These are phyloP conservation scores for Sphaerostilbella broomeana DNA, from an alignment of 2,329 filamentous ascomycete genomes.

Conservation along the genomic window DNA sequence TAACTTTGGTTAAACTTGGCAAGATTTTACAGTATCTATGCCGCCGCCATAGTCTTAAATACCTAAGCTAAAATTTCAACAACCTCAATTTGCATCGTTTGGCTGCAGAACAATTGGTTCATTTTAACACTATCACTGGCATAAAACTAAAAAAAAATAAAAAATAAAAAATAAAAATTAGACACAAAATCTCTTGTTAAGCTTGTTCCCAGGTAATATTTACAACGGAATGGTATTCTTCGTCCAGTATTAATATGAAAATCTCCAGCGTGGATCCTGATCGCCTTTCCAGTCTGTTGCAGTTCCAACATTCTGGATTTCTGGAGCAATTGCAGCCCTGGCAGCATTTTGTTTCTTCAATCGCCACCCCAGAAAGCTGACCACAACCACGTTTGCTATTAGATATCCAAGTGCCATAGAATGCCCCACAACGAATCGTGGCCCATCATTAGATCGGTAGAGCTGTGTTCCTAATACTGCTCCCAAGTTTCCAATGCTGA, in stretches of 20 bases:
- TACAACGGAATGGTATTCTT: too few relatives aligned
- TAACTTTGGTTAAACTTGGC: too few relatives aligned
- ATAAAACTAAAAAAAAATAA: too few relatives aligned
- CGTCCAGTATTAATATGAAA: conserved; percentile 52
- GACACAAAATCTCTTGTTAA: too few relatives aligned
- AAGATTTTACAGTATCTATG: too few relatives aligned
- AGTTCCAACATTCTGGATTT: conserved; percentile 41
- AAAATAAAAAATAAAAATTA: too few relatives aligned
- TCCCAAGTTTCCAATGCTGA: conserved; percentile 63
- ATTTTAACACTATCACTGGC: too few relatives aligned
- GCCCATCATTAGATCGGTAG: conserved; percentile 54
- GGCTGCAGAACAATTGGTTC: too few relatives aligned
- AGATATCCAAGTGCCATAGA: conserved; percentile 60
- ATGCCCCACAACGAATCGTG: conserved; percentile 60
- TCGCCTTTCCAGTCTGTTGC: conserved; percentile 54
- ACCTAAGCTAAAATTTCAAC: too few relatives aligned
- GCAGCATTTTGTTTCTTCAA: conserved; percentile 52
- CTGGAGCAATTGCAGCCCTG: conserved; percentile 36
- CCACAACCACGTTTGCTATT: conserved; percentile 33
- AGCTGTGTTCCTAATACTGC: conserved; percentile 64
- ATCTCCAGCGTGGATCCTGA: conserved; percentile 59
- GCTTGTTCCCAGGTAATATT: too few relatives aligned
- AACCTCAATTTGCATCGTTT: too few relatives aligned
- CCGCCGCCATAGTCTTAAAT: too few relatives aligned
- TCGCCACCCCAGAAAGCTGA: conserved; percentile 39